Evolutionary conservation across 129 eudicot genomes (phyloP).

Genomic region (Sambucus nigra): DNA sequence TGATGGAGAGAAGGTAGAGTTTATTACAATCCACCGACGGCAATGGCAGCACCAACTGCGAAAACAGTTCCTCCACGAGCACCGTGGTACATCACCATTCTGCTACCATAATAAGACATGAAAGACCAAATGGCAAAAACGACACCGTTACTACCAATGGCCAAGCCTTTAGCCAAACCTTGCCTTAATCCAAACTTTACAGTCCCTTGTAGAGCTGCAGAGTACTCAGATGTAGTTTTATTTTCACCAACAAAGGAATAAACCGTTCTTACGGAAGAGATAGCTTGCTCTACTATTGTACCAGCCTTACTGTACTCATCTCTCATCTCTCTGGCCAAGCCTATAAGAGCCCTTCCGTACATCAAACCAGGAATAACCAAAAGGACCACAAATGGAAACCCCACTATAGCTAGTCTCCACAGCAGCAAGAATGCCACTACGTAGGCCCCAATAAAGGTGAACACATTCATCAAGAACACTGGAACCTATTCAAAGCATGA

Average conservation of each 20-base stretch:
- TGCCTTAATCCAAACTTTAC: constrained; percentile 33
- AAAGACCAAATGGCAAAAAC: constrained; percentile 33
- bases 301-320: constrained; percentile 37
- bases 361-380: constrained; percentile 32
- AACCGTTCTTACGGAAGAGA: constrained; percentile 40
- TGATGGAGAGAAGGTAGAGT: not conserved
- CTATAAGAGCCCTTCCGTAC: constrained; percentile 28
- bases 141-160: constrained; percentile 30
- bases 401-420: constrained; percentile 49
- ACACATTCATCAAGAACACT: constrained; percentile 20
- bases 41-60: constrained; percentile 23
- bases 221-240: constrained; percentile 29
- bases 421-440: constrained; percentile 25
- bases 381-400: constrained; percentile 29
- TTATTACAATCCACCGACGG: constrained; percentile 28
- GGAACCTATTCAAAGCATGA: constrained; percentile 23
- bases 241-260: constrained; percentile 50
- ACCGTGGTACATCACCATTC: constrained; percentile 45
- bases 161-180: constrained; percentile 40
- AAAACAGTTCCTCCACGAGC: constrained; percentile 48
- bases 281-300: constrained; percentile 30
- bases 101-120: constrained; percentile 36
- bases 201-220: constrained; percentile 36
- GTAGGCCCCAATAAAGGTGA: constrained; percentile 20
- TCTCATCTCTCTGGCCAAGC: constrained; percentile 34